Evolutionary conservation across 371 early-diverging fungal genomes (phyloP).

Genomic region (Circinella umbellata): DNA sequence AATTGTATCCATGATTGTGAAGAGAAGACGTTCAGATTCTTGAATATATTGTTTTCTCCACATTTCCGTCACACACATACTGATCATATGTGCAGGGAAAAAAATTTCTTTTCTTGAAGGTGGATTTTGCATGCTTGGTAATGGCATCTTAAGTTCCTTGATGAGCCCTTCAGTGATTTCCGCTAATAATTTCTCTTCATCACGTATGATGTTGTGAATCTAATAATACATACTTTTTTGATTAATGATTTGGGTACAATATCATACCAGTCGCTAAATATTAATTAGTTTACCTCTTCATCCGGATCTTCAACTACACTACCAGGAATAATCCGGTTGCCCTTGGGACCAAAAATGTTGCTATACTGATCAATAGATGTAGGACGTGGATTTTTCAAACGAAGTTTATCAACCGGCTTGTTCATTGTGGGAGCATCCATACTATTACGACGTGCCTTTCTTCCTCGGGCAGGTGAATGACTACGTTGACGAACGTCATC

Average conservation of each 20-base stretch:
- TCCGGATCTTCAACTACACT: slow-evolving; percentile 21
- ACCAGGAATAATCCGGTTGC: slow-evolving; percentile 21
- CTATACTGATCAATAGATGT: slow-evolving; percentile 47
- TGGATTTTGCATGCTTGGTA: slow-evolving; percentile 81
- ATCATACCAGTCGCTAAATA: too few species aligned
- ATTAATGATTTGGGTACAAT: too few species aligned
- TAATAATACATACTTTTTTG: background rate
- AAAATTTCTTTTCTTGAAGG: slow-evolving; percentile 86
- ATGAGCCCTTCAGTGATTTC: slow-evolving; percentile 91
- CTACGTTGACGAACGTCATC: slow-evolving; percentile 21
- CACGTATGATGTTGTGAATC: slow-evolving; percentile 57
- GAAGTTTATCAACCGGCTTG: slow-evolving; percentile 38
- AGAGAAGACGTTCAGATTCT: slow-evolving; percentile 82
- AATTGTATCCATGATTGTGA: slow-evolving; percentile 84
- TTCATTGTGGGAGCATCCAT: slow-evolving; percentile 31
- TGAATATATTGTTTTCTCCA: slow-evolving; percentile 80
- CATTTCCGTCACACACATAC: slow-evolving; percentile 82
- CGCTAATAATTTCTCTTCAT: slow-evolving; percentile 80
- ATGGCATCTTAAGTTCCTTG: slow-evolving; percentile 86
- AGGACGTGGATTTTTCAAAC: slow-evolving; percentile 42
- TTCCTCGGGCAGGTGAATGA: slow-evolving; percentile 23
- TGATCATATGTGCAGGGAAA: slow-evolving; percentile 92
- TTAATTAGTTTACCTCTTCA: slow-evolving; percentile 20
- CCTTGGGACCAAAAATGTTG: slow-evolving; percentile 32
- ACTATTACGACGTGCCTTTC: slow-evolving; percentile 44